phyloP scores from a whole-genome alignment of 2,329 filamentous ascomycete genomes.

The Trichoderma brevicompactum region DNA sequence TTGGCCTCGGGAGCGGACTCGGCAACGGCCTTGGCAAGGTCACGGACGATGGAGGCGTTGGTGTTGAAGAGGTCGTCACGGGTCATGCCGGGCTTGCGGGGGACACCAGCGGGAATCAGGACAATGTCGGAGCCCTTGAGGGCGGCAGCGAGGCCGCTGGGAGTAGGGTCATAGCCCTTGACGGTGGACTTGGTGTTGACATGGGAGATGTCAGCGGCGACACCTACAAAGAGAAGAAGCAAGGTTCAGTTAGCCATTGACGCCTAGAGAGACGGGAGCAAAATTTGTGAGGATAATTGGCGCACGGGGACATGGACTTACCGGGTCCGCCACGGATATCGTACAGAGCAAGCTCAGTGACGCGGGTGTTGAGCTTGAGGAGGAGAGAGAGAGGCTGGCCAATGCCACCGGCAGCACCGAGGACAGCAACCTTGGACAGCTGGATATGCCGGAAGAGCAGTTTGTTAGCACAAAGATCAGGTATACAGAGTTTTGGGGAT shows the following conservation, averaged over 20 bases:
- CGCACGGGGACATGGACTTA: conserved; percentile 53
- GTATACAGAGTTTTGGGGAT: background rate
- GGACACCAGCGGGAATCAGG: conserved; percentile 96
- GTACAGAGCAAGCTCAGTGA: conserved; percentile 93
- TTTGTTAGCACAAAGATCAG: conserved; percentile 13
- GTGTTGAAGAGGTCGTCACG: conserved; percentile 99
- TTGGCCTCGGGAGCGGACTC: conserved; percentile 89
- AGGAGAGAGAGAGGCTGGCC: conserved; percentile 97
- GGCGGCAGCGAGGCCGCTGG: conserved; percentile 74
- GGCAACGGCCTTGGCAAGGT: conserved; percentile 93
- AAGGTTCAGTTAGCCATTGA: conserved; percentile 29
- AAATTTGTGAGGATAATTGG: conserved; percentile 28
- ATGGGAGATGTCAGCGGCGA: conserved; percentile 96
- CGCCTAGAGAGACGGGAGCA: background rate
- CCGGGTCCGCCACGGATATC: conserved; percentile 94
- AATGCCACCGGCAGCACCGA: conserved; percentile 97
- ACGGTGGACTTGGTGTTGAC: conserved; percentile 99
- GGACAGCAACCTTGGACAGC: conserved; percentile 96
- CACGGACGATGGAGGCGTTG: conserved; percentile 98
- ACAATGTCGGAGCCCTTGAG: conserved; percentile 91
- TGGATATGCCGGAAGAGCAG: conserved; percentile 47
- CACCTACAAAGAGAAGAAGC: conserved; percentile 61
- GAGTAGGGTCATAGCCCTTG: conserved; percentile 81
- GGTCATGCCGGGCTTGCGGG: conserved; percentile 99
- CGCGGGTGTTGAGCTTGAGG: conserved; percentile 97